phyloP scores from a whole-genome alignment of 2,329 filamentous ascomycete species.

The Xylariaceae sp. region DNA sequence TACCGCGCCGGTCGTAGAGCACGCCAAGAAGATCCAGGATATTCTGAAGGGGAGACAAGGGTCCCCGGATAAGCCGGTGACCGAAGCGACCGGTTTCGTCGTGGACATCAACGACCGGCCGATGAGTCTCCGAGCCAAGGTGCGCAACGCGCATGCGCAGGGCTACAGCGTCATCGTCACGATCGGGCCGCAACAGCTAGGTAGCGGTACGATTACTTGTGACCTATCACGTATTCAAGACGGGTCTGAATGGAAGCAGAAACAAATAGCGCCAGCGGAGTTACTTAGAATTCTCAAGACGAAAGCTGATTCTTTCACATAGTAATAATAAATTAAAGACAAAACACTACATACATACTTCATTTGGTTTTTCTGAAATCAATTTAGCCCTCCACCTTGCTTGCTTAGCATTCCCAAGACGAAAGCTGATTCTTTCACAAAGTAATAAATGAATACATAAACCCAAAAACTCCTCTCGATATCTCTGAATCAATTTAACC shows the following conservation, averaged over 20 bases:
- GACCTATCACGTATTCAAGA: slow-evolving; percentile 36
- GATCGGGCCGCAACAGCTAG: slow-evolving; percentile 61
- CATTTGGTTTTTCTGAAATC: too few species aligned
- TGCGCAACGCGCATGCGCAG: slow-evolving; percentile 63
- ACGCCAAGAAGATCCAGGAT: slow-evolving; percentile 43
- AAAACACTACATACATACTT: too few species aligned
- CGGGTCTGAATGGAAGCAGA: slow-evolving; percentile 29
- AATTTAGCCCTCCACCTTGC: too few species aligned
- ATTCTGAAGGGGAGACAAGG: slow-evolving; percentile 45
- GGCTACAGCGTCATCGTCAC: slow-evolving; percentile 71
- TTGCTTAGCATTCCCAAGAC: slow-evolving; percentile 42
- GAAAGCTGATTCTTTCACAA: slow-evolving; percentile 42
- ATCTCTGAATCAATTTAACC: too few species aligned
- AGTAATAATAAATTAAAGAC: slow-evolving; percentile 19
- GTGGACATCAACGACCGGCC: slow-evolving; percentile 66
- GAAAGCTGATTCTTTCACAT: slow-evolving; percentile 42
- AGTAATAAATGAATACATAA: slow-evolving; percentile 17
- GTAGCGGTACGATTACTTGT: slow-evolving; percentile 50
- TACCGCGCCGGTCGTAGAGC: slow-evolving; percentile 47
- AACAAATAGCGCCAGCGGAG: slow-evolving; percentile 41
- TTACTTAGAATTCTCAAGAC: slow-evolving; percentile 42
- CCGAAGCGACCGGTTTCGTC: slow-evolving; percentile 55
- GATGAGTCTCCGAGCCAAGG: slow-evolving; percentile 62
- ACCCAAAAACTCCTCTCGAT: too few species aligned
- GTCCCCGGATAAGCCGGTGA: slow-evolving; percentile 36